A percentile compares a stretch with the other conserved stretches of the same genome.
Evolutionary conservation across 2,329 filamentous ascomycete genomes (phyloP).

Genomic region (Fusarium burgessii): DNA sequence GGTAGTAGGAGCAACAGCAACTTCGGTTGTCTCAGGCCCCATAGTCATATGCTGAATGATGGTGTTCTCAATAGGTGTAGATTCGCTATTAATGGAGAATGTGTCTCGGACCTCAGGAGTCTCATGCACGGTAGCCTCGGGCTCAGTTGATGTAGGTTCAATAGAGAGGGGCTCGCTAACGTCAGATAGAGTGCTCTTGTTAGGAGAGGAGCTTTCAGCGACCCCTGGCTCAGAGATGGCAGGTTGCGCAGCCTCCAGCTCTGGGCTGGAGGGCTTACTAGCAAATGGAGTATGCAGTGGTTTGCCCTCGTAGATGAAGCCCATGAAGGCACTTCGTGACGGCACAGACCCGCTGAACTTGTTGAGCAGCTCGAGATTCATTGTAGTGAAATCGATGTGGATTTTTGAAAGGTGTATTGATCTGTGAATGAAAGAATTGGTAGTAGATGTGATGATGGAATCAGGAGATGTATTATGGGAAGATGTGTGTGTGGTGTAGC

Average conservation of each 20-base stretch:
- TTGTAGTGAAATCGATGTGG: neutral
- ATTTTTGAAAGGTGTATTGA: neutral
- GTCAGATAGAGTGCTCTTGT: neutral
- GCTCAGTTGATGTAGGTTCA: neutral
- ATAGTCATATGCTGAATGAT: neutral
- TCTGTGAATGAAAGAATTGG: neutral
- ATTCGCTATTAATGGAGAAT: neutral
- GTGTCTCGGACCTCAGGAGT: neutral
- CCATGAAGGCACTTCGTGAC: slow-evolving; percentile 10
- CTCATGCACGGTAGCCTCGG: neutral
- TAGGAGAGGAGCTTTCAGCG: neutral
- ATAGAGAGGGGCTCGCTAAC: neutral
- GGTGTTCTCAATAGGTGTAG: neutral
- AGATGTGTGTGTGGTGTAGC: neutral
- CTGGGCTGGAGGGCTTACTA: neutral
- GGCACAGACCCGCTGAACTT: neutral
- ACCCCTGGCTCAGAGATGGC: neutral
- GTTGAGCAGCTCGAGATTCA: slow-evolving; percentile 10
- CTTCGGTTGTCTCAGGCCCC: neutral
- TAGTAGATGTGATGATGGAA: neutral
- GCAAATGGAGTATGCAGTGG: neutral
- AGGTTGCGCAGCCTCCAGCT: neutral
- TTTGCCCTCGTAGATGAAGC: slow-evolving; percentile 2
- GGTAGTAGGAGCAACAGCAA: neutral
- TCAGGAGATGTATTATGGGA: neutral